Evolutionary conservation across 805 yeast species (phyloP), one percentile per base, ranked within the genome.

Genomic region (Nakazawaea sp.): DNA sequence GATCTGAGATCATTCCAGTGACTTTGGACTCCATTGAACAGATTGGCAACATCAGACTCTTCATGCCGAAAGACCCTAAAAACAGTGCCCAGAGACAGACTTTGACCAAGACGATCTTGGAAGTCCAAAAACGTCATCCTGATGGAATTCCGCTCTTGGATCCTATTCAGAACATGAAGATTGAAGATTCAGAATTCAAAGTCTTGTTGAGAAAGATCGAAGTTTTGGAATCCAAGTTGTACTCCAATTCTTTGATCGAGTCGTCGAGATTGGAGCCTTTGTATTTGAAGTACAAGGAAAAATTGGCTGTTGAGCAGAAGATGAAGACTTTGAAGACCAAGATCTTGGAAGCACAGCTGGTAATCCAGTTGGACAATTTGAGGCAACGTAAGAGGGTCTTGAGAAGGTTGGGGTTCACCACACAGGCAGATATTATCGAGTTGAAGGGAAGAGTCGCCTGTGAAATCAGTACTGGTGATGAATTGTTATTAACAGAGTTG

Each of bases 381-480:
- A 87, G 84, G 56, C 86, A 85, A 54, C 81, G 98, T 51, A 90
- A 88, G 58, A 72, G 97, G 51, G 97, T 94, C 2, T 66, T 92
- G 49, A 78, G 97, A 58, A 77, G 96, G 53, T 71, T 92, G 27
- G 97, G 92, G 0, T 92, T 92, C 63, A 81, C 89, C 28, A 81
- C 94, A 2, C 79, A 78, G 37, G 72, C 75, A 45, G 98, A 92
- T 58, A 81, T 92, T 43, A 94, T 92, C 45, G 97, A 92, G 57
- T 70, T 92, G 51, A 92, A 92, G 61, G 99, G 99, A 39, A 75
- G 97, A 56, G 97, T 92, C 40, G 97, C 96, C 1, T 90, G 97
- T 60, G 97, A 90, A 52, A 90, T 90, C 49, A 79, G 90, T 49
- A 82, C 94, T 17, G 97, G 96, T 42, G 87, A 79, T 53, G 96